phyloP scores from a whole-genome alignment of 495 filamentous ascomycete genomes.

The Aspergillus kassunensis region DNA sequence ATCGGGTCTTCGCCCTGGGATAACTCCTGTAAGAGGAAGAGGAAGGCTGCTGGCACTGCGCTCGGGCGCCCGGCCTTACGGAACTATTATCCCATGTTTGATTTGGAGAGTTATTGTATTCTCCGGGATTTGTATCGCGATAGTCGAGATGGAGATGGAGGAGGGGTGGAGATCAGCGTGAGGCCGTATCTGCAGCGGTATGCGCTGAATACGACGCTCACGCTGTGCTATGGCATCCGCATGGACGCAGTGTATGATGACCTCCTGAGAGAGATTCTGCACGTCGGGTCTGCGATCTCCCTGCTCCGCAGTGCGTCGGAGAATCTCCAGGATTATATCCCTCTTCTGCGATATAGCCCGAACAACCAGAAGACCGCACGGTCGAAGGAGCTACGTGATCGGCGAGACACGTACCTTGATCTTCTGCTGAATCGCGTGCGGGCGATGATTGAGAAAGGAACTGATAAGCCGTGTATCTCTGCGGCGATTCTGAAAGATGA shows the following conservation, averaged over 20 bases:
- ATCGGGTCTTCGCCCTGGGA: slow-evolving; percentile 48
- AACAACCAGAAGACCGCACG: slow-evolving; percentile 47
- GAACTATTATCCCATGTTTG: slow-evolving; percentile 48
- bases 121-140: slow-evolving; percentile 43
- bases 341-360: slow-evolving; percentile 41
- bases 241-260: slow-evolving; percentile 50
- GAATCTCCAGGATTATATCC: slow-evolving; percentile 52
- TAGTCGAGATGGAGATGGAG: slow-evolving; percentile 23
- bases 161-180: slow-evolving; percentile 34
- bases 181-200: slow-evolving; percentile 46
- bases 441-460: slow-evolving; percentile 45
- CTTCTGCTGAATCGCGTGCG: slow-evolving; percentile 45
- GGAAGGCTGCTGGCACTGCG: slow-evolving; percentile 47
- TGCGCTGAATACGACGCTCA: slow-evolving; percentile 49
- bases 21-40: slow-evolving; percentile 48
- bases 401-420: slow-evolving; percentile 46
- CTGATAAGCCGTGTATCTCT: slow-evolving; percentile 50
- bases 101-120: slow-evolving; percentile 48
- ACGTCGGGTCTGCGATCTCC: slow-evolving; percentile 47
- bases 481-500: slow-evolving; percentile 48
- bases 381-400: slow-evolving; percentile 38
- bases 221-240: slow-evolving; percentile 52
- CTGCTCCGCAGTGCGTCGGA: slow-evolving; percentile 46
- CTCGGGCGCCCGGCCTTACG: slow-evolving; percentile 42
- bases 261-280: slow-evolving; percentile 46